Percentiles rank a stretch among this genome's conserved stretches.
Evolutionary conservation across 2,329 filamentous ascomycete species (phyloP).

Genomic region (Coleophoma eucalyptorum): DNA sequence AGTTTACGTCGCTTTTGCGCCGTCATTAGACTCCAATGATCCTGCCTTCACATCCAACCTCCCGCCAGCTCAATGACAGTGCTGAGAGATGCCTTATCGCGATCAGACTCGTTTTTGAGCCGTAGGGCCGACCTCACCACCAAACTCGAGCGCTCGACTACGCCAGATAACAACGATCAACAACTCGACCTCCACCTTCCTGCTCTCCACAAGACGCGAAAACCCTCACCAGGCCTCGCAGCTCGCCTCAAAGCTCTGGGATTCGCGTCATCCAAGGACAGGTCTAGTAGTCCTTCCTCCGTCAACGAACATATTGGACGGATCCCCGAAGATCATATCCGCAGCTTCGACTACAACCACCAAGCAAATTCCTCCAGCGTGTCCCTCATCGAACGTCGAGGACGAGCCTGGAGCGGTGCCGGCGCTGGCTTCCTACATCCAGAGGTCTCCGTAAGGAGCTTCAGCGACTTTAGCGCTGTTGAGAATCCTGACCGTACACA

Average conservation of each 20-base stretch:
- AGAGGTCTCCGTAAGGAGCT: constrained; percentile 23
- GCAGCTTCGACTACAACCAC: constrained; percentile 65
- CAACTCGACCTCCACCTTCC: no score
- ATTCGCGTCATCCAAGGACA: constrained; percentile 37
- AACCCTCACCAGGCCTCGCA: constrained; percentile 61
- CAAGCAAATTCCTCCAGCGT: constrained; percentile 45
- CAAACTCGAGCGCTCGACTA: background rate
- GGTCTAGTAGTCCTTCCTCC: constrained; percentile 26
- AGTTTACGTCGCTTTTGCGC: background rate
- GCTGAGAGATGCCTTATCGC: constrained; percentile 4
- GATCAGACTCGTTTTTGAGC: background rate
- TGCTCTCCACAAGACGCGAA: constrained; percentile 34
- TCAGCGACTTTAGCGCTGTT: constrained; percentile 12
- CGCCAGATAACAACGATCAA: no score
- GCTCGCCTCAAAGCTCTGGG: constrained; percentile 63
- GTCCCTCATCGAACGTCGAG: constrained; percentile 57
- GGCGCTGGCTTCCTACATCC: constrained; percentile 23
- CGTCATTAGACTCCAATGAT: background rate
- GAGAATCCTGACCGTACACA: constrained; percentile 20
- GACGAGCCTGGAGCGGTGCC: constrained; percentile 69
- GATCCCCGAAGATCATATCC: constrained; percentile 66
- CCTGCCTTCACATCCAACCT: background rate
- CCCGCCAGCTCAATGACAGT: background rate
- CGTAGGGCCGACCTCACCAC: constrained; percentile 3
- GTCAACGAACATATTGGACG: constrained; percentile 55